Base-by-base conservation (phyloP, 2,329 filamentous ascomycete species). In the Whalleya microplaca region DNA sequence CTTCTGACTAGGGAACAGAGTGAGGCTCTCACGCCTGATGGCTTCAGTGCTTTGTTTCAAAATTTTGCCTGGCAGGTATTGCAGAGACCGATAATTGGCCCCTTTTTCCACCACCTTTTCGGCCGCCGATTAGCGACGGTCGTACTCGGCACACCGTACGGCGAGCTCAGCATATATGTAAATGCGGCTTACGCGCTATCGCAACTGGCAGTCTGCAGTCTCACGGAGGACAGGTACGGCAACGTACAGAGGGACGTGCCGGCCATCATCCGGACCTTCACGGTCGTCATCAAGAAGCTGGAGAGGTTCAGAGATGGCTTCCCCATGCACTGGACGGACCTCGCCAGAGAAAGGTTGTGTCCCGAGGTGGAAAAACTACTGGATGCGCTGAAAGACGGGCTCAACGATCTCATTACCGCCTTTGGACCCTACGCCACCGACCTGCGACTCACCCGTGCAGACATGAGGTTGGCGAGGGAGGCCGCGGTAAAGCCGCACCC, bases 241-340 rank as follows among this genome's bases (percentile, higher is more conserved):
- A 90, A 91, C 64, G 94, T 96, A n/a, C 89, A 96, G 63, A 81
- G 86, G 43, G 90, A 95, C 62, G 86, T 98, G 2, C 85, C 90
- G 1, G 76, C 76, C 47, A 87, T 96, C 54, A 84, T 97, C 48
- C 84, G 88, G 45, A 84, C 86, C 1, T 84, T 96, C 58, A 93
- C 91, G 0, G 65, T 72, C 0, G 86, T 90, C 0, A 86, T 92
- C 53, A 81, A 78, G 52, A 85, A 85, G 63, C 76, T 96, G 2
- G 88, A 96, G 66, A 75, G 71, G 1, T 92, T 96, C 69, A 80
- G 86, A 62, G 72, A 72, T 7, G 74, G 67, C 2, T 76, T 89
- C 43, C 80, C 84, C 1, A 73, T 85, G 2, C 91, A 95, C 72
- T 96, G 91, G 91, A 93, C 90, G 1, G 92, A 96, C 71, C 76